Evolutionary conservation across 2,329 filamentous ascomycete species (phyloP), one percentile per base, ranked within the genome.

Genomic region (Fusarium lateritium): DNA sequence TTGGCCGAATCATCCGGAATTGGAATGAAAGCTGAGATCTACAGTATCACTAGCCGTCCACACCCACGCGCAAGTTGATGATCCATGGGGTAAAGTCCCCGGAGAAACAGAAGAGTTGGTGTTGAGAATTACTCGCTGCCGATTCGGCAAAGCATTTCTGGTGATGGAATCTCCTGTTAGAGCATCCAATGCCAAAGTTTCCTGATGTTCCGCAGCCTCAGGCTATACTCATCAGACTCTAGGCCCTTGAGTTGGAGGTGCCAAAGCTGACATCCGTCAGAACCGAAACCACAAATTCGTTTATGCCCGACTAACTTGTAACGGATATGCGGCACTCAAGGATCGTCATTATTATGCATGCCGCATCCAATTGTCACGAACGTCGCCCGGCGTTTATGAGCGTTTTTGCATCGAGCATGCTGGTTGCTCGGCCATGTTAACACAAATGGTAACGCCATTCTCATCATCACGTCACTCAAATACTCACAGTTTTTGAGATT

Each of bases 191-290:
- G 3, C 36, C 21, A 14, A 10, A 19, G 24, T 15, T n/a, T 36
- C 34, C 34, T 36, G 15, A 14, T 15, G 38, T 17, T 44, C 38
- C 38, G 52, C 47, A 22, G 11, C 8, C 21, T 36, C 22, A 39
- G 28, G 11, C 47, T 43, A 57, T 54, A 40, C 54, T 52, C 22
- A 39, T 33, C 19, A 24, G 7, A 21, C 50, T 36, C 39, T 28
- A 33, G 54, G 26, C 22, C 28, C 28, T 39, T 22, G 24, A 14
- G n/a, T 33, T 28, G 53, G 45, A 40, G 36, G 53, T 51, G 36
- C 36, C 26, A 45, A 49, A 21, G 44, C 60, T 62, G 60, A 56
- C 60, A 63, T 62, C 60, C 60, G 49, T 45, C 60, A 62, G 60
- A 63, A 63, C 60, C 60, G 60, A 63, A 45, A 44, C 19, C 53